Base-by-base conservation (phyloP, 1,284 basidiomycete species). In the Marasmius oreades region DNA sequence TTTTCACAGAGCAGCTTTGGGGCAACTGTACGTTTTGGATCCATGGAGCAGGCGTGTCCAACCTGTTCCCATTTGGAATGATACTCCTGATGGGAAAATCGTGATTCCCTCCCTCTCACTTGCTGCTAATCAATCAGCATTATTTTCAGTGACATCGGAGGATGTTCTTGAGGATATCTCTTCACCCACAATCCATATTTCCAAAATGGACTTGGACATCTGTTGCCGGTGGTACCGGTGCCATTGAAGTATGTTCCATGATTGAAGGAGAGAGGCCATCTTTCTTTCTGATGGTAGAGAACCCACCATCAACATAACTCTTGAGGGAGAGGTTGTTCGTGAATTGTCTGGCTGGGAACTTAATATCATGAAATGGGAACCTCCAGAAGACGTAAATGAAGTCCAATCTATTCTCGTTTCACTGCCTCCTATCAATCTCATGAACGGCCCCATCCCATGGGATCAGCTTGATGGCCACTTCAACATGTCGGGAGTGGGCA, bases 21-120 rank as follows among this genome's bases (percentile, higher is more conserved):
- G 61, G 23, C 58, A 55, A 39, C 61, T 59, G n/a, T 63, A 61
- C 42, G 52, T 55, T 31, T 53, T 63, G 34, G 58, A 63, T 52
- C 56, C 61, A 8, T 63, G 59, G 56, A 61, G 48, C 14, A 59
- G 52, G 31, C 33, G 45, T 2, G 58, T 61, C 14, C 52, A 16
- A 3, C 58, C 61, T 3, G 58, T 63, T 1, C 54, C 47, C 4
- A 48, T 63, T n/a, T 61, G 59, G 53, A 52, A 48, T 14, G 24
- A 52, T 5, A 54, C 48, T 3, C 48, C 46, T 26, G 48, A 56
- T 12, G 59, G 56, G 14, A 51, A 44, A 10, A 61, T 63, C 23
- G 51, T 56, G 12, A 63, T 63, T 14, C 58, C 61, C 10, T 51
- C 36, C 10, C 20, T 63, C 28, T 59, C 57, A 5, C 51, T 61